phyloP scores from a whole-genome alignment of 2,329 filamentous ascomycete genomes.

The Aphanoascus verrucosus region DNA sequence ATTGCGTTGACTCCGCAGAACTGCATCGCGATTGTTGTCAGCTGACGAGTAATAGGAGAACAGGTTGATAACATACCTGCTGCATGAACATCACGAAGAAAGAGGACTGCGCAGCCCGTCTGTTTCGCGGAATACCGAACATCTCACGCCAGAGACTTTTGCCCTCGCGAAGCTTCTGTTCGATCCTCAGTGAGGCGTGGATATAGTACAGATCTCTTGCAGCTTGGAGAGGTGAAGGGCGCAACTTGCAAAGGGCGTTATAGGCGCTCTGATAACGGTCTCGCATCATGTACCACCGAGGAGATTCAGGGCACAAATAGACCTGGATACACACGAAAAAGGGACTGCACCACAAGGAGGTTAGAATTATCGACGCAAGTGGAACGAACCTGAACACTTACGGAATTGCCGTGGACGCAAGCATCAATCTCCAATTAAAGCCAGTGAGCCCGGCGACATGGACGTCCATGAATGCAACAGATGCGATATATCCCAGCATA shows the following conservation, averaged over 20 bases:
- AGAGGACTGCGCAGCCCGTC: constrained; percentile 59
- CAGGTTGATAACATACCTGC: constrained; percentile 49
- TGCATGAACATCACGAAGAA: constrained; percentile 71
- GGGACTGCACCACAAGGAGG: constrained; percentile 47
- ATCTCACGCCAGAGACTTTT: constrained; percentile 48
- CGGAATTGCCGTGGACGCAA: constrained; percentile 37
- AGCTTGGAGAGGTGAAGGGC: constrained; percentile 49
- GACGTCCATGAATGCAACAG: constrained; percentile 51
- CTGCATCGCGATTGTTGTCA: constrained; percentile 16
- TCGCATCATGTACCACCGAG: constrained; percentile 58
- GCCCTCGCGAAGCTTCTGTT: constrained; percentile 32
- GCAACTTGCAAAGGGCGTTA: constrained; percentile 44
- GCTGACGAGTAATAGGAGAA: constrained; percentile 19
- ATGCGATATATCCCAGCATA: constrained; percentile 55
- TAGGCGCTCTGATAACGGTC: constrained; percentile 51
- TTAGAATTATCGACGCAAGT: constrained; percentile 18
- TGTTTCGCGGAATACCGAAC: constrained; percentile 39
- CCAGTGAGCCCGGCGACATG: constrained; percentile 44
- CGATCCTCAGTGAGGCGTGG: constrained; percentile 41
- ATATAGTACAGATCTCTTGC: constrained; percentile 54
- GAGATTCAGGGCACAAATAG: constrained; percentile 54
- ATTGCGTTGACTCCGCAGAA: constrained; percentile 41
- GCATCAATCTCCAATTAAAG: constrained; percentile 35
- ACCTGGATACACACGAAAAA: constrained; percentile 46
- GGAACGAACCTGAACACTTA: constrained; percentile 39